These are phyloP conservation scores for Mariannaea elegans DNA, from an alignment of 2,329 filamentous ascomycete species.

Conservation along the genomic window DNA sequence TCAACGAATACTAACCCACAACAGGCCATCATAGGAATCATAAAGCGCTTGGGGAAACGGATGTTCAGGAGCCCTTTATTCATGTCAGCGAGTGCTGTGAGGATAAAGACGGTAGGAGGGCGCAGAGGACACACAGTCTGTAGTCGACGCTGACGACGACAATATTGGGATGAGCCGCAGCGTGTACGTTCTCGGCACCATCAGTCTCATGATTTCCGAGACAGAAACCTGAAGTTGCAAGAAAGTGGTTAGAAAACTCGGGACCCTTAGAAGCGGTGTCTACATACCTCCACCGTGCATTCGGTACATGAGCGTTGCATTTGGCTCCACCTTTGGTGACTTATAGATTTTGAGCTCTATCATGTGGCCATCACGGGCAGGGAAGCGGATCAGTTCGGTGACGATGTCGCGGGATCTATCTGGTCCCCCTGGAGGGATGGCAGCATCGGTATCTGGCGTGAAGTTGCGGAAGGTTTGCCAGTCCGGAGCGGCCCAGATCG, in stretches of 20 bases:
- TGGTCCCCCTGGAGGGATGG: slow-evolving; percentile 28
- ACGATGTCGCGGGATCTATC: slow-evolving; percentile 24
- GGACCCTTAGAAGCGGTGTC: too few species aligned
- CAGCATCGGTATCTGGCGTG: slow-evolving; percentile 25
- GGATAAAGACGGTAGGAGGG: not conserved
- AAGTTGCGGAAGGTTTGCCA: slow-evolving; percentile 10
- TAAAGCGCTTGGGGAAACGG: slow-evolving; percentile 32
- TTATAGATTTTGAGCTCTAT: slow-evolving; percentile 35
- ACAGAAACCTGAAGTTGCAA: slow-evolving; percentile 24
- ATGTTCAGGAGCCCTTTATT: slow-evolving; percentile 31
- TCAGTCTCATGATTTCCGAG: slow-evolving; percentile 37
- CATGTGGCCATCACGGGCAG: slow-evolving; percentile 26
- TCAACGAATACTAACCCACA: slow-evolving; percentile 25
- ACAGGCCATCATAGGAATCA: slow-evolving; percentile 34
- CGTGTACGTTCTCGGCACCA: slow-evolving; percentile 34
- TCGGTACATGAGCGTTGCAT: slow-evolving; percentile 34
- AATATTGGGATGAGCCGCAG: slow-evolving; percentile 23
- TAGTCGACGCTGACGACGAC: slow-evolving; percentile 38
- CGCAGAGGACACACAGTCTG: slow-evolving; percentile 18
- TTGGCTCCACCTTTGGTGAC: not conserved
- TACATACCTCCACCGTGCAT: slow-evolving; percentile 38
- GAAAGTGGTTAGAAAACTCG: too few species aligned
- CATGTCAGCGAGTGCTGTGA: too few species aligned
- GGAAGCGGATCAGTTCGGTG: slow-evolving; percentile 25
- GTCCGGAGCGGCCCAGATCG: not conserved